A percentile compares a stretch with the other conserved stretches of the same genome.
These are phyloP conservation scores for Sphaerulina populicola DNA, from an alignment of 2,329 filamentous ascomycete species.

Conservation along the genomic window DNA sequence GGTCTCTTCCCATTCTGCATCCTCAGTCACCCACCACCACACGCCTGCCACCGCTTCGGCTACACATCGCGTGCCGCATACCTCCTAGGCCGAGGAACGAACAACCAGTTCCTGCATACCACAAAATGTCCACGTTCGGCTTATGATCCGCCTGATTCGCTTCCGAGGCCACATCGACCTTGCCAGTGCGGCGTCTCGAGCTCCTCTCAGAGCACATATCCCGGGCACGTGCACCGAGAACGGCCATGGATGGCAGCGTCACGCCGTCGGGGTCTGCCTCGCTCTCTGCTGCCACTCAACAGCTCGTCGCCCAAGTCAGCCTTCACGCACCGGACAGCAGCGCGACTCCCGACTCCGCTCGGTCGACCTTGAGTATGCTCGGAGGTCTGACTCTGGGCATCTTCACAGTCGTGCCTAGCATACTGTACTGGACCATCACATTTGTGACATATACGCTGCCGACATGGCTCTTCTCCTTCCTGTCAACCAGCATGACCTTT, in stretches of 20 bases:
- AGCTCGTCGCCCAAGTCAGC: constrained; percentile 6
- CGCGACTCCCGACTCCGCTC: constrained; percentile 15
- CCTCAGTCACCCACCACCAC: neutral
- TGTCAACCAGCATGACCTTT: constrained; percentile 88
- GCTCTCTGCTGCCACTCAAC: constrained; percentile 7
- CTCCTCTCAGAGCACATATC: constrained; percentile 6
- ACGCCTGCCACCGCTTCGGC: neutral
- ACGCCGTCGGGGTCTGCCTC: neutral
- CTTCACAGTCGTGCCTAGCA: constrained; percentile 45
- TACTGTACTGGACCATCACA: constrained; percentile 70
- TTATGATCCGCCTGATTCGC: constrained; percentile 1
- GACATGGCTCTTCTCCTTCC: constrained; percentile 77
- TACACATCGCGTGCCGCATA: too few species aligned
- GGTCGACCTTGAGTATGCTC: constrained; percentile 27
- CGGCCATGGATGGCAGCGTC: constrained; percentile 5
- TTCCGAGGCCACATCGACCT: constrained; percentile 2
- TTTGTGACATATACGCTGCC: constrained; percentile 83
- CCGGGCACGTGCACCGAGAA: constrained; percentile 3
- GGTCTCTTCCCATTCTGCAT: neutral
- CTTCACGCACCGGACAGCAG: constrained; percentile 3
- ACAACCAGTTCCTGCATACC: neutral
- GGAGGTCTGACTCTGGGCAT: constrained; percentile 30
- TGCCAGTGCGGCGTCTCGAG: constrained; percentile 2
- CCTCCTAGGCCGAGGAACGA: too few species aligned
- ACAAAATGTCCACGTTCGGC: neutral